Evolutionary conservation across 2,329 filamentous ascomycete genomes (phyloP), one percentile per base, ranked within the genome.

Genomic region (Alternaria hordeiaustralica): DNA sequence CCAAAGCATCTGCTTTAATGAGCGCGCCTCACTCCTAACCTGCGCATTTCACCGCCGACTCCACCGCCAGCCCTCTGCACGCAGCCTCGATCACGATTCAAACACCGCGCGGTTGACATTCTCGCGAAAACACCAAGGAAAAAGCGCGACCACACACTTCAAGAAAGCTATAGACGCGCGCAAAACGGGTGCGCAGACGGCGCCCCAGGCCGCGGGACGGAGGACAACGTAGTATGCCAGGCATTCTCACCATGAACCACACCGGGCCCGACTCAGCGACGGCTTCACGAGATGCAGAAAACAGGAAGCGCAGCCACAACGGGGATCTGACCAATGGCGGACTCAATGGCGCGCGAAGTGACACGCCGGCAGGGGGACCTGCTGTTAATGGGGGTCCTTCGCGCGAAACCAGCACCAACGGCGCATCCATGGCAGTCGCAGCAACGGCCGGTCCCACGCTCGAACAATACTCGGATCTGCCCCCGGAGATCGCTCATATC

Each of bases 401-500:
- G 10, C 62, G 62, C 25, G 55, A 61, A 36, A 50, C 63, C 26
- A 41, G 23, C 46, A 58, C 58, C 33, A 73, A 76, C 25, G 73
- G 71, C 55, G 47, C 66, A 47, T 66, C 68, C 23, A 57, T 61
- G 25, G 60, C 67, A n/a, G 58, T 63, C 3, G 18, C 66, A 50
- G 61, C 62, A 21, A 57, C 64, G 26, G 11, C 59, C 7, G 53
- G 49, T 5, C 49, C 62, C n/a, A 36, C 67, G 12, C 58, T 62
- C 33, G 68, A 71, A 21, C 70, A 75, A 33, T 64, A 75, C 50
- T 64, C 71, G 9, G 70, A 82, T 44, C 71, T 80, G 10, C 84
- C 85, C 3, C 87, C 86, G 15, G 83, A 86, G 65, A 80, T 90
- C 44, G 79, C 82, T 51, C 93, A 97, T 75, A 91, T 97, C 62